phyloP scores from a whole-genome alignment of 2,329 filamentous ascomycete species.

The Diplodia seriata region DNA sequence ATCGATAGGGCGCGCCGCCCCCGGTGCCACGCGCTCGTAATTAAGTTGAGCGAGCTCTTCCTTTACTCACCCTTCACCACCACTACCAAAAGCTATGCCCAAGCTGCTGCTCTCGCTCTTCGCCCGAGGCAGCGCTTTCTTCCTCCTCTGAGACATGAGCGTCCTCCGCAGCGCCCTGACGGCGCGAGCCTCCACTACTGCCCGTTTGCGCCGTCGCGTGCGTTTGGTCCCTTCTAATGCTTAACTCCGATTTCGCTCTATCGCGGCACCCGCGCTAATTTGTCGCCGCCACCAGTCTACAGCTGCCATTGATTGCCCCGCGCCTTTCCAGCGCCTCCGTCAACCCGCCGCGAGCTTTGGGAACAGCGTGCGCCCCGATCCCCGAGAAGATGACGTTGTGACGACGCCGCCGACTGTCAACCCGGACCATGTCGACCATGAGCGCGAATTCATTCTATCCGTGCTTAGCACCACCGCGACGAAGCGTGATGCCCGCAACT shows the following conservation, averaged over 20 bases:
- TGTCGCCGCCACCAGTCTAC: slow-evolving; percentile 9
- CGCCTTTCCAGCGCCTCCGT: neutral
- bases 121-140: slow-evolving; percentile 25
- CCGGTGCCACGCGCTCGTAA: neutral
- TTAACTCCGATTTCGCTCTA: slow-evolving; percentile 29
- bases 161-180: slow-evolving; percentile 20
- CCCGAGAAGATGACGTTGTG: slow-evolving; percentile 15
- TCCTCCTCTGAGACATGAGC: slow-evolving; percentile 31
- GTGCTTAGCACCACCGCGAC: slow-evolving; percentile 88
- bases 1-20: slow-evolving; percentile 27
- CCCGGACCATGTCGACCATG: slow-evolving; percentile 29
- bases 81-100: slow-evolving; percentile 10
- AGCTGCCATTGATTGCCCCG: slow-evolving; percentile 9
- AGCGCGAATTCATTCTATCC: slow-evolving; percentile 66
- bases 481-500: slow-evolving; percentile 89
- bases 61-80: slow-evolving; percentile 28
- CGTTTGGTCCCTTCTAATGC: slow-evolving; percentile 5
- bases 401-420: neutral
- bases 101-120: slow-evolving; percentile 27
- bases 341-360: slow-evolving; percentile 16
- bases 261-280: slow-evolving; percentile 3
- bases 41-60: neutral
- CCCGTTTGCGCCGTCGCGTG: slow-evolving; percentile 20
- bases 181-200: slow-evolving; percentile 15
- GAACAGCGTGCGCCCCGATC: slow-evolving; percentile 31